A percentile compares a stretch with the other conserved stretches of the same genome.
These are phyloP conservation scores for Cymbopogon flexuosus DNA, from an alignment of 202 grass and related monocot genomes.

Conservation along the genomic window DNA sequence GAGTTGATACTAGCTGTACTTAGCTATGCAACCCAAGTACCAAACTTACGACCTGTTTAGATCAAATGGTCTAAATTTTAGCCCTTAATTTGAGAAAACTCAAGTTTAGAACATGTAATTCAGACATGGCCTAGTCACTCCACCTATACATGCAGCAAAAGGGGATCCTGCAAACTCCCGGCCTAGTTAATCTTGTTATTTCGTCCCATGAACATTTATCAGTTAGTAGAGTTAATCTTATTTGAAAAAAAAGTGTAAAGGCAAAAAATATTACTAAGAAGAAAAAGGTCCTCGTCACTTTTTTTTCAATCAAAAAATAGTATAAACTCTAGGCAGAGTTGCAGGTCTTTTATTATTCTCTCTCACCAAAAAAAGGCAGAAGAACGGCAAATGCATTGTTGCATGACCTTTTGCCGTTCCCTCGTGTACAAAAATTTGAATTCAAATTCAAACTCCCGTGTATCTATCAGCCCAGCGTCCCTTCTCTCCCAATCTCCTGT, in stretches of 20 bases:
- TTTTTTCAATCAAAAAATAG: background rate
- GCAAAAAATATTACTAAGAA: background rate
- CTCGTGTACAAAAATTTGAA: background rate
- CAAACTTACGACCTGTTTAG: no score
- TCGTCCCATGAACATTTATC: background rate
- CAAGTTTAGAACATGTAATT: no score
- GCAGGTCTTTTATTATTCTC: background rate
- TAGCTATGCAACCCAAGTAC: no score
- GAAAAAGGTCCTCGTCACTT: background rate
- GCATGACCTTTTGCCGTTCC: background rate
- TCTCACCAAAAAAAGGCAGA: background rate
- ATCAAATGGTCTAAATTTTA: no score
- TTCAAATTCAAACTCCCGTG: background rate
- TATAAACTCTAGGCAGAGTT: background rate
- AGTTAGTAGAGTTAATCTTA: background rate
- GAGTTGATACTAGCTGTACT: no score
- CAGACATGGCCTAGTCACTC: no score
- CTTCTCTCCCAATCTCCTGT: background rate
- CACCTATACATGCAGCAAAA: no score
- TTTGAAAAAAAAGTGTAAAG: background rate
- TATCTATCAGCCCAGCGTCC: background rate
- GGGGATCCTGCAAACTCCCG: no score
- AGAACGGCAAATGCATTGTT: background rate
- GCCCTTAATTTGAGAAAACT: no score
- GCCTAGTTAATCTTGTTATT: background rate